phyloP scores from a whole-genome alignment of 192 early-diverging fungal species.

The Diversispora epigaea region DNA sequence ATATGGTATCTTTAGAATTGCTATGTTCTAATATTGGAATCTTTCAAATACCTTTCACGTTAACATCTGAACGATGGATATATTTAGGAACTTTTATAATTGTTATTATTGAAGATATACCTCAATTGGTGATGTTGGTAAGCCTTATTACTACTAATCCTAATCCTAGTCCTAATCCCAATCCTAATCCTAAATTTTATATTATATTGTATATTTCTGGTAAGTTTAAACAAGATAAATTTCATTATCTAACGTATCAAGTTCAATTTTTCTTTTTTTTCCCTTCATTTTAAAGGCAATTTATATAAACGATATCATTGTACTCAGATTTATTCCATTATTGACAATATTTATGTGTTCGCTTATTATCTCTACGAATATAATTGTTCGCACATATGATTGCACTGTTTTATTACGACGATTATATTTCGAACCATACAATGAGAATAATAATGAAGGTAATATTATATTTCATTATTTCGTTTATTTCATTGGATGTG shows the following conservation, averaged over 20 bases:
- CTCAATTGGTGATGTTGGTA: slow-evolving; percentile 1
- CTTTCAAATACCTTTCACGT: background rate
- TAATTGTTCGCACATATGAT: background rate
- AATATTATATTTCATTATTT: too few species aligned
- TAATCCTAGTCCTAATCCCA: too few species aligned
- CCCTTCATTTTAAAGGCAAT: background rate
- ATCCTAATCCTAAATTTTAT: too few species aligned
- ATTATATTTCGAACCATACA: too few species aligned
- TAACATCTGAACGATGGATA: background rate
- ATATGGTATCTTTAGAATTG: background rate
- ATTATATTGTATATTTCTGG: too few species aligned
- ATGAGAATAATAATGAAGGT: too few species aligned
- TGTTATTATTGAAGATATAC: background rate
- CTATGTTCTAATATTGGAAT: background rate
- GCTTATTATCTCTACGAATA: background rate
- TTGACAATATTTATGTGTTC: background rate
- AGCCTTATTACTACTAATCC: too few species aligned
- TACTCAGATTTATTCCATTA: background rate
- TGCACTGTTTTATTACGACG: background rate
- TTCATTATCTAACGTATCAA: too few species aligned
- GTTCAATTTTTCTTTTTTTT: background rate
- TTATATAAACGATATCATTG: background rate
- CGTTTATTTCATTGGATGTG: too few species aligned
- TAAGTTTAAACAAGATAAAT: too few species aligned
- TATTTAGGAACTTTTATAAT: background rate